A percentile compares a stretch with the other conserved stretches of the same genome.
Conservation (phyloP, 148 eudicot species). For the Pharnaceum exiguum region DNA sequence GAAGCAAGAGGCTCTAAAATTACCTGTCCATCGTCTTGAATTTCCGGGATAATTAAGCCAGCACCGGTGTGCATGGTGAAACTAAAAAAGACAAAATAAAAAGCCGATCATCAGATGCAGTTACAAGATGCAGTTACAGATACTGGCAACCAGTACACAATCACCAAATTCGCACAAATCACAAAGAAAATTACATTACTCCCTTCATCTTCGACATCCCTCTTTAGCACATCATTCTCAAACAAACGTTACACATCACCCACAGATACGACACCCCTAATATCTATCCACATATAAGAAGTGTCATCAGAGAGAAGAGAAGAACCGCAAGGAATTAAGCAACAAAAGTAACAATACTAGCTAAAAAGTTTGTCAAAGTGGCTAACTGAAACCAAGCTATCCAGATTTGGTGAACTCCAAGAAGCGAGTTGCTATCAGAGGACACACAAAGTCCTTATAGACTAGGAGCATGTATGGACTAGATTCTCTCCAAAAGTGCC, state of each 20-base stretch:
- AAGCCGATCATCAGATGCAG: conserved; percentile 6
- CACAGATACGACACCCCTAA: no score
- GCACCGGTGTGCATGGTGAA: conserved; percentile 96
- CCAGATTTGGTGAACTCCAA: no score
- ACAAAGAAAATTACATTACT: not conserved
- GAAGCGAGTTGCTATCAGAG: no score
- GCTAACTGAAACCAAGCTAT: no score
- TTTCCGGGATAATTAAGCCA: conserved; percentile 90
- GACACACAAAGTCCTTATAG: no score
- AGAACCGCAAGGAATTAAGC: no score
- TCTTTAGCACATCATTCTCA: not conserved
- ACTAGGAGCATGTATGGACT: no score
- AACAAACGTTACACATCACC: not conserved
- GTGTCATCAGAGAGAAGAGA: no score
- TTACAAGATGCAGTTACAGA: not conserved
- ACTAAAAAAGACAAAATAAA: conserved; percentile 38
- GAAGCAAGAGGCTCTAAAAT: not conserved
- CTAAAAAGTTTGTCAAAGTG: no score
- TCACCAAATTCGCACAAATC: not conserved
- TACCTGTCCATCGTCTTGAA: conserved; percentile 92
- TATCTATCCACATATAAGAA: no score
- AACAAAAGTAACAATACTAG: no score
- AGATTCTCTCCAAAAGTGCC: no score
- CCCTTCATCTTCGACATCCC: not conserved
- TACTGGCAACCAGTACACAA: not conserved